Evolutionary conservation across 441 rosid genomes (phyloP), one percentile per base, ranked within the genome.

Genomic region (Rhodomyrtus psidioides): DNA sequence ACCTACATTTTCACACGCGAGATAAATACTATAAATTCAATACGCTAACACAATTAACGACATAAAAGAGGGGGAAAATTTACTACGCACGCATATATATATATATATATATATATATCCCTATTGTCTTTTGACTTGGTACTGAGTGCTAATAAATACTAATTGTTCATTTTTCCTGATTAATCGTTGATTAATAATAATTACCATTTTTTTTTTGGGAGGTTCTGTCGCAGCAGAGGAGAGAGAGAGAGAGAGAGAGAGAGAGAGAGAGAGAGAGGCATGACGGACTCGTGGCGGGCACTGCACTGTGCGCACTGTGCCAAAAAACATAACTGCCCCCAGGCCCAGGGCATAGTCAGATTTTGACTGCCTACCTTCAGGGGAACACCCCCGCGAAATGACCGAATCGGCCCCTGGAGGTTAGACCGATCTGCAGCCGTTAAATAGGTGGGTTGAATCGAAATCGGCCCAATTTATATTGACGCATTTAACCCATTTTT

Each of bases 1-100:
- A 65, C 4, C 4, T 1, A 19, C 2, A 9, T 5, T 9, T 9
- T 1, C 14, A 19, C 0, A 9, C 4, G 7, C 7, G 0, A 34
- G 26, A 34, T 65, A 65, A 65, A 30, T 2, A 12, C 26, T 9
- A 65, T 4, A 17, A 5, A 65, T 9, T 65, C 12, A 17, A 34
- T 65, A 23, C 1, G 10, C 14, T 10, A 1, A 4, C 5, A 9
- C 2, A 4, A 62, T 8, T 7, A 2, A 30, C 44, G 7, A 15
- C 17, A 30, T 30, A 17, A 62, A 62, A 30, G 1, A 19, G 9
- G 1, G 9, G 4, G 4, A 62, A 30, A 17, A 28, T 30, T 9
- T 7, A 28, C 2, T 9, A 17, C 7, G 6, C 9, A 44, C 46
- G 46, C n/a, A n/a, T n/a, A n/a, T n/a, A n/a, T n/a, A n/a, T n/a